Conservation (phyloP, 208 protist genomes). For the Leishmania aethiopica region DNA sequence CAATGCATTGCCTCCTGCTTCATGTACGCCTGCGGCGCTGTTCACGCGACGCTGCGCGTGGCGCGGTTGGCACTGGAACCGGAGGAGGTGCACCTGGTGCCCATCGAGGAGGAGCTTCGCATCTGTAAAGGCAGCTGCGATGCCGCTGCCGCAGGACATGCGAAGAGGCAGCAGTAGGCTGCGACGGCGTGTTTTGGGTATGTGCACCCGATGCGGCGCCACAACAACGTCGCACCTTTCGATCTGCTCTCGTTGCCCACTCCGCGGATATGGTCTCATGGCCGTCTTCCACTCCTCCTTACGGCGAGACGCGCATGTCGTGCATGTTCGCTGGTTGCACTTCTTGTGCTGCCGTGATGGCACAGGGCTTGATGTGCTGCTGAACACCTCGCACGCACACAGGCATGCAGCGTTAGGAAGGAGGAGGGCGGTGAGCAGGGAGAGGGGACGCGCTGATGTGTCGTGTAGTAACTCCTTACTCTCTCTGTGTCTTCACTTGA, state of each 20-base stretch:
- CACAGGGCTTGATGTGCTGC: not conserved
- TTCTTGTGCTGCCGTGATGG: not conserved
- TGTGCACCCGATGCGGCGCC: not conserved
- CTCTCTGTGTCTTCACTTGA: not conserved
- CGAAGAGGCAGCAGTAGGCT: not conserved
- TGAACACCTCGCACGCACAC: not conserved
- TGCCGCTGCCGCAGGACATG: not conserved
- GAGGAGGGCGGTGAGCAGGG: not conserved
- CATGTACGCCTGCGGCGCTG: slow-evolving; percentile 18
- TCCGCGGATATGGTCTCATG: not conserved
- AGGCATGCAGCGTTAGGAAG: not conserved
- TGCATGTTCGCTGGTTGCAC: not conserved
- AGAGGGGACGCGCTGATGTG: not conserved
- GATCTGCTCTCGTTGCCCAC: not conserved
- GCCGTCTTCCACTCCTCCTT: too few species aligned
- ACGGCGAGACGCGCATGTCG: not conserved
- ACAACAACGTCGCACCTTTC: not conserved
- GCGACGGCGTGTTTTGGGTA: not conserved
- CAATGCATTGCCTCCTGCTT: slow-evolving; percentile 20
- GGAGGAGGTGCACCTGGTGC: slow-evolving; percentile 39
- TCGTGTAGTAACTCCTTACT: not conserved
- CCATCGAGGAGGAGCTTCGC: slow-evolving; percentile 28
- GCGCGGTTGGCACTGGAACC: slow-evolving; percentile 32
- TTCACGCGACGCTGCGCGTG: slow-evolving; percentile 37
- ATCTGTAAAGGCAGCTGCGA: not conserved